phyloP scores from a whole-genome alignment of 1,139 yeast species.

The Pneumocystis sp. region DNA sequence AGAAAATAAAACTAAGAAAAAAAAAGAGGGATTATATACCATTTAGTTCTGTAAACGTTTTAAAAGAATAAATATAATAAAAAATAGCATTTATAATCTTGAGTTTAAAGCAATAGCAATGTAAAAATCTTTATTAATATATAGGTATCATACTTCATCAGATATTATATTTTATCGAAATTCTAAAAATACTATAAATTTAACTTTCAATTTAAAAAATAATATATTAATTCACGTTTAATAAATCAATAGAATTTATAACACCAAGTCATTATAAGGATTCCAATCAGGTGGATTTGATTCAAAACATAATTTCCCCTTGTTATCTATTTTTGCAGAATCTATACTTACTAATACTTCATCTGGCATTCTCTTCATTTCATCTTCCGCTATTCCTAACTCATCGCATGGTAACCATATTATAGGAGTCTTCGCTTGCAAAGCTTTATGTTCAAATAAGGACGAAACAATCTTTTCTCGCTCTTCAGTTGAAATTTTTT shows the following conservation, averaged over 20 bases:
- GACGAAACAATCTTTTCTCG: conserved; percentile 10
- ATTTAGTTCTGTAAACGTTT: neutral
- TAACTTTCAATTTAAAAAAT: neutral
- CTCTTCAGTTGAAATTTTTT: conserved; percentile 9
- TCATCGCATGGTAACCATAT: conserved; percentile 85
- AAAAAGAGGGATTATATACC: neutral
- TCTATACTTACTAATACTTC: neutral
- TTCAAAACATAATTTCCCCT: neutral
- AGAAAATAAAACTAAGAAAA: neutral
- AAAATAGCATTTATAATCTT: neutral
- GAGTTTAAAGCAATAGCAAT: neutral
- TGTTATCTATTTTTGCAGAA: neutral
- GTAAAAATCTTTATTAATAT: neutral
- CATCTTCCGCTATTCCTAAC: conserved; percentile 54
- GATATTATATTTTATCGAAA: neutral
- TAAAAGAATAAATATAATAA: neutral
- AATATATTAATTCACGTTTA: neutral
- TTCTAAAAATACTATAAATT: neutral
- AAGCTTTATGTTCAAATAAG: conserved; percentile 54
- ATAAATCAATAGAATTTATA: neutral
- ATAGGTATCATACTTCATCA: neutral
- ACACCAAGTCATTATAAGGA: neutral
- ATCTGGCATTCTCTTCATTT: conserved; percentile 28
- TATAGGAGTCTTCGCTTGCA: conserved; percentile 47
- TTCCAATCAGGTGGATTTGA: neutral